Evolutionary conservation across 768 basidiomycete genomes (phyloP), one percentile per base, ranked within the genome.

Genomic region (Polyporus arcularius): DNA sequence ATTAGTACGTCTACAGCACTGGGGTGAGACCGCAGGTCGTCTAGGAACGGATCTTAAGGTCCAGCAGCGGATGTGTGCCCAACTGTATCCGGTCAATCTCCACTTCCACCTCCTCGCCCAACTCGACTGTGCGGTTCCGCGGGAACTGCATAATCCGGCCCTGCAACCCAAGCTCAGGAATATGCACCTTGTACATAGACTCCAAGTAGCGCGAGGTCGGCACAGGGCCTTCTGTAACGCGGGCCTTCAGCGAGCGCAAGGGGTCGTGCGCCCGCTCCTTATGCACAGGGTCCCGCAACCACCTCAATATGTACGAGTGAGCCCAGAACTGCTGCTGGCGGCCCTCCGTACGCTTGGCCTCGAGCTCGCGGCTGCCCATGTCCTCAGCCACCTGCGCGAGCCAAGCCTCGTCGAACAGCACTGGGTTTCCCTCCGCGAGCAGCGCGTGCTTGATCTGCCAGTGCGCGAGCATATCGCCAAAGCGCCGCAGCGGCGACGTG

Each of bases 361-460:
- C 65, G 39, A 65, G 71, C 55, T 86, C 83, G 46, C 67, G 69
- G 31, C 67, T 65, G 47, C 69, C 71, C 40, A 81, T 67, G 41
- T 80, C 70, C 1, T 73, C 64, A 9, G 73, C 78, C 57, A 83
- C 77, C 11, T 69, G 71, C 67, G 74, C 70, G 68, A 92, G 65
- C 72, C 71, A 71, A 16, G 80, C 81, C 32, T 76, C 73, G 3
- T 66, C 50, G 32, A 76, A 75, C 67, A 90, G 87, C 4, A 79
- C 68, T 42, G 77, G 73, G 48, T 57, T 52, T 14, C 30, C 64
- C 7, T 69, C 71, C 12, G 71, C 74, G 7, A 89, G 75, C 11
- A 98, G 73, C 5, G 82, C 83, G 52, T 87, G 78, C 69, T 97
- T 96, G 74, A 99, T 85, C 72, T 98, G 96, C 94, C 95, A 99